Evolutionary conservation across 352 stramenopile genomes (phyloP), one percentile per base, ranked within the genome.

Genomic region (Globisporangium acanthophoron): DNA sequence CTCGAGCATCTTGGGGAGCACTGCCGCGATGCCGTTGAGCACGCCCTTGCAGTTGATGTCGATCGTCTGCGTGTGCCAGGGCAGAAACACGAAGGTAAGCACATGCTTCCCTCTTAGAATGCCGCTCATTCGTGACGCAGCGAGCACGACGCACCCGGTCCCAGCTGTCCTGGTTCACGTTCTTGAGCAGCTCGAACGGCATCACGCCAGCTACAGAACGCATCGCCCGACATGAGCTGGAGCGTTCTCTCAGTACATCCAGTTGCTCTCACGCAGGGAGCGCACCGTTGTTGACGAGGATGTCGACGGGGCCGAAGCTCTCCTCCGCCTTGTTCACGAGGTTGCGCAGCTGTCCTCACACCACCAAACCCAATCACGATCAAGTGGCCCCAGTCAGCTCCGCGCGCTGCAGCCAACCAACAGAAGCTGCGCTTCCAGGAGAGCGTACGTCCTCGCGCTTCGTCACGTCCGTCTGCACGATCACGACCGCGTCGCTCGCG

Each of bases 21-120:
- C 81, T 8, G 74, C 74, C 0, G 76, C 88, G 61, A 97, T 83
- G 21, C 87, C 88, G 67, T 97, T 94, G 58, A 97, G 80, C 20
- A 85, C 77, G 33, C 90, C 92, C 64, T 96, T 97, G 76, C 88
- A 97, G 71, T 98, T 98, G 45, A 97, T 90, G 67, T 97, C 91
- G 47, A 98, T 88, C 13, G 84, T 96, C 64, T 84, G 52, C 21
- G 31, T 8, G 44, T 33, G 21, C 9, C 29, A 11, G 24, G 16
- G 15, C 7, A 52, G 35, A 3, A 27, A 13, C 37, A 18, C 21
- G 3, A 35, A 8, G 3, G 24, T 37, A 24, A 8, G 46, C 29
- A 18, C 3, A 9, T 9, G 33, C 33, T 39, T 9, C 24, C 24
- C 24, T 27, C 24, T 27, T 27, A 27, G 24, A 27, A 27, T 27